phyloP scores from a whole-genome alignment of 176 grass and related monocot genomes.

The Aegilops sharonensis region DNA sequence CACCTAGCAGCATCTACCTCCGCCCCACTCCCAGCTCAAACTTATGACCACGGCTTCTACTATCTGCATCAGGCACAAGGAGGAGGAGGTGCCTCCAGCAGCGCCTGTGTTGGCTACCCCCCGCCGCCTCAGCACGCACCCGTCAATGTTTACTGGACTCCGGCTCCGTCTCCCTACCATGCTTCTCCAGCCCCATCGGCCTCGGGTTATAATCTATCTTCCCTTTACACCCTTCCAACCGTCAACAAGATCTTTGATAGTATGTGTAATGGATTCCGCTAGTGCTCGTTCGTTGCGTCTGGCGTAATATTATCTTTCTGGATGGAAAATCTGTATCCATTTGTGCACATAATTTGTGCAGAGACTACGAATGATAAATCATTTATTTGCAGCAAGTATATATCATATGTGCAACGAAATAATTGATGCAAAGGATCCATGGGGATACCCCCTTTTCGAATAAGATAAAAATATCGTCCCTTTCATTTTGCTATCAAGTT shows the following conservation, averaged over 20 bases:
- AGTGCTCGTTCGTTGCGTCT: neutral
- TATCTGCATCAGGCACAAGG: neutral
- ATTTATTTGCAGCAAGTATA: too few relatives aligned
- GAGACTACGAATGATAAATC: neutral
- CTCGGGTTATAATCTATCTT: neutral
- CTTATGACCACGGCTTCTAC: neutral
- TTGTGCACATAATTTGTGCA: neutral
- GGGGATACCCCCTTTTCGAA: too few relatives aligned
- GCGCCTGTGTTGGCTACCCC: neutral
- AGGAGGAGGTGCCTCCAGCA: neutral
- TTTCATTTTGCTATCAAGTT: too few relatives aligned
- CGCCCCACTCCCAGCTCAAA: neutral
- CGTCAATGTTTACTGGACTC: neutral
- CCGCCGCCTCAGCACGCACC: neutral
- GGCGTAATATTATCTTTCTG: neutral
- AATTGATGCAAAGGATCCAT: too few relatives aligned
- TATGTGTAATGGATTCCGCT: neutral
- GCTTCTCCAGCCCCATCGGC: neutral
- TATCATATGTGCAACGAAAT: too few relatives aligned
- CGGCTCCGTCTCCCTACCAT: neutral
- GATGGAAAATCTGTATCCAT: neutral
- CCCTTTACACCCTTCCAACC: neutral
- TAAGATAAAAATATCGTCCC: too few relatives aligned
- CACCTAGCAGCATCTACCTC: neutral
- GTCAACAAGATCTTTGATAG: neutral